These are phyloP conservation scores for Populus deltoides DNA, from an alignment of 345 rosid species.

Conservation along the genomic window DNA sequence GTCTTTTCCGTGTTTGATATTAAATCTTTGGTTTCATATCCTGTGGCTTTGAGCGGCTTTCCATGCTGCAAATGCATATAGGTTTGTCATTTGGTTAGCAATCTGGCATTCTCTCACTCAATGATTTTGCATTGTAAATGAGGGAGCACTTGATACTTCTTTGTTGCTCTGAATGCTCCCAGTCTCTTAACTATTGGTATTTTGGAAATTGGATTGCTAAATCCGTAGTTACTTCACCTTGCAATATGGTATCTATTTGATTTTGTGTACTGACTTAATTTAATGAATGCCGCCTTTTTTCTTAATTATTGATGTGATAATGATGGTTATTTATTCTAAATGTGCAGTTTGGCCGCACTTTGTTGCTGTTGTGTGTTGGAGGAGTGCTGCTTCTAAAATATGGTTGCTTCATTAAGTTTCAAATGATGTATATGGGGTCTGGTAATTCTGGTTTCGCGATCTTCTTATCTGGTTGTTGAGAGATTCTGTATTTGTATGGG, in stretches of 20 bases:
- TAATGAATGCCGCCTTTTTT: background rate
- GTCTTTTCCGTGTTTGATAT: background rate
- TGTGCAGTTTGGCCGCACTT: slow-evolving; percentile 34
- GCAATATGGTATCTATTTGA: background rate
- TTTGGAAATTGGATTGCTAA: background rate
- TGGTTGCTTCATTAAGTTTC: slow-evolving; percentile 2
- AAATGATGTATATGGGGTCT: background rate
- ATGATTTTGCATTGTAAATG: background rate
- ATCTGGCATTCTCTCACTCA: background rate
- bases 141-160: background rate
- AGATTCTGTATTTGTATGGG: background rate
- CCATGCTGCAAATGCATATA: background rate
- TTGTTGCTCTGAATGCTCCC: background rate
- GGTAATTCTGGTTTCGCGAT: slow-evolving; percentile 1
- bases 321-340: background rate
- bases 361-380: slow-evolving; percentile 49
- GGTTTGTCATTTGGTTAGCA: background rate
- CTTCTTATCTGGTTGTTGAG: background rate
- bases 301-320: background rate
- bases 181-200: background rate
- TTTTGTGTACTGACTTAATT: background rate
- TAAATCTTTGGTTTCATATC: background rate
- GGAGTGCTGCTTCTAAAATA: slow-evolving; percentile 40
- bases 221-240: background rate
- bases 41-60: background rate